These are phyloP conservation scores for Cyclostephanos tholiformis DNA, from an alignment of 108 stramenopile genomes.

Conservation along the genomic window DNA sequence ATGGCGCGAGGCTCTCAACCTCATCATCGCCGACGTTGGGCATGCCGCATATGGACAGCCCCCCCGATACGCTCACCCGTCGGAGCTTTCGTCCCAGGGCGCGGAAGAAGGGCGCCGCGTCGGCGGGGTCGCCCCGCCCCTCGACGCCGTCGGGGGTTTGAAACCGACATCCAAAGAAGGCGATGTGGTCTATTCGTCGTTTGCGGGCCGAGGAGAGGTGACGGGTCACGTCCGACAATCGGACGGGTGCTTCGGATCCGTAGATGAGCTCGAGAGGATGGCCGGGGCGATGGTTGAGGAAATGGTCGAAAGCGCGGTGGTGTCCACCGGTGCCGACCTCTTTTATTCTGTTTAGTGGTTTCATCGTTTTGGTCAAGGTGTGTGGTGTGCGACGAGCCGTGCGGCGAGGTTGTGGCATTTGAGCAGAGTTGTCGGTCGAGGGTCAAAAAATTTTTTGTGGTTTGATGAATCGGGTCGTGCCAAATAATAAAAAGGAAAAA, in stretches of 20 bases:
- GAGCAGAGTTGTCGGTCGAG: too few relatives aligned
- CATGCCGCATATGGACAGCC: slow-evolving; percentile 24
- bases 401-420: too few relatives aligned
- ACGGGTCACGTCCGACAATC: slow-evolving; percentile 6
- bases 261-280: slow-evolving; percentile 24
- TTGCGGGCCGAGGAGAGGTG: slow-evolving; percentile 18
- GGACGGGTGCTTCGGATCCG: slow-evolving; percentile 31
- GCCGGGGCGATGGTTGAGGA: neutral
- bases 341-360: neutral
- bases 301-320: neutral
- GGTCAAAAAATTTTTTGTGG: too few relatives aligned
- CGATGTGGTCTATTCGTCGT: slow-evolving; percentile 14
- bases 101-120: slow-evolving; percentile 1
- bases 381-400: too few relatives aligned
- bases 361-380: neutral
- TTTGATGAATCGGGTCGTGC: too few relatives aligned
- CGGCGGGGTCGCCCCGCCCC: neutral
- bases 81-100: slow-evolving; percentile 28
- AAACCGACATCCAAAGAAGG: slow-evolving; percentile 22
- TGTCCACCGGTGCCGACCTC: neutral
- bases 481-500: too few relatives aligned
- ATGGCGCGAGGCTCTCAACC: slow-evolving; percentile 12
- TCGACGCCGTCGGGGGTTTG: too few relatives aligned
- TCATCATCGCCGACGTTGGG: slow-evolving; percentile 19
- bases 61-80: slow-evolving; percentile 9